Percentiles rank a stretch among this genome's conserved stretches.
Evolutionary conservation across 2,329 filamentous ascomycete genomes (phyloP).

Genomic region (Cladophialophora psammophila): DNA sequence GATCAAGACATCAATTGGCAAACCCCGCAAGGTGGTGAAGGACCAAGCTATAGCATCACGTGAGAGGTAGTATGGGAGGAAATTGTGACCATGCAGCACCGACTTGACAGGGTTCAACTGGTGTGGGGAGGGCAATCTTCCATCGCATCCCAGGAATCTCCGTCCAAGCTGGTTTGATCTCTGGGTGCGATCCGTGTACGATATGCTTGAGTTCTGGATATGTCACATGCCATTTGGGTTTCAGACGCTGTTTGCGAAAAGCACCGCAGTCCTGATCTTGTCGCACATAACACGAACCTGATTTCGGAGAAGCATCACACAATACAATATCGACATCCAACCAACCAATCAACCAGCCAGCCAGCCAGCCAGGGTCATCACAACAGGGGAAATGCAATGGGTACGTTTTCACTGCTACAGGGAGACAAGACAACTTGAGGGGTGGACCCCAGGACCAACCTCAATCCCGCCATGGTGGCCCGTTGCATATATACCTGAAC

Average conservation of each 20-base stretch:
- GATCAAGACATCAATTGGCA: conserved; percentile 97
- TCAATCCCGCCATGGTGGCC: no score
- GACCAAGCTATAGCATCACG: conserved; percentile 71
- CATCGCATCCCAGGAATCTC: background rate
- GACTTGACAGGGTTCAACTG: background rate
- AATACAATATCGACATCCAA: background rate
- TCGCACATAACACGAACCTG: background rate
- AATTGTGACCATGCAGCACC: background rate
- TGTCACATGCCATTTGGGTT: background rate
- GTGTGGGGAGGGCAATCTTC: background rate
- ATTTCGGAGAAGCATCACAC: background rate
- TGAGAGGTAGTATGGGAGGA: conserved; percentile 38
- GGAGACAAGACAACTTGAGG: background rate
- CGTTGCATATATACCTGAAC: no score
- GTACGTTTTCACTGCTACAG: background rate
- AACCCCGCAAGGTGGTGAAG: conserved; percentile 89
- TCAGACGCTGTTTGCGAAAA: background rate
- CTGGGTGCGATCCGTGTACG: background rate
- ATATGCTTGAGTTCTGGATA: background rate
- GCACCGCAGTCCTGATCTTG: background rate
- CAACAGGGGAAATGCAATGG: background rate
- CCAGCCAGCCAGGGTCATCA: background rate
- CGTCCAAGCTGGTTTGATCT: background rate
- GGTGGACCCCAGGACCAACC: no score
- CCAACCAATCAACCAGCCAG: background rate